Percentiles rank a stretch among this genome's conserved stretches.
phyloP scores from a whole-genome alignment of 169 alveolate genomes.

The Plasmodium gaboni region DNA sequence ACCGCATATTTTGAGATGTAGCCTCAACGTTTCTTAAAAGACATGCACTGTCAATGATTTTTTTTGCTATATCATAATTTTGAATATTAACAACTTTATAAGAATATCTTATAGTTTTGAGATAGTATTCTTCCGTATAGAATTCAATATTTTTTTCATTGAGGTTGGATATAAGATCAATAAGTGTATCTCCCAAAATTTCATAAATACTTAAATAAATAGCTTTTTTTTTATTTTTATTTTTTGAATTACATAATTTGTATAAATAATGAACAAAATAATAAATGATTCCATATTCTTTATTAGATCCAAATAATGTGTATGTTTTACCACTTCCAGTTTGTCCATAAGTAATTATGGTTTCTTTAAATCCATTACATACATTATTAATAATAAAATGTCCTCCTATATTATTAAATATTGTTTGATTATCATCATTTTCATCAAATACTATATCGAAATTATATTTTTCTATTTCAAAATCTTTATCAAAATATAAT shows the following conservation, averaged over 20 bases:
- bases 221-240: background rate
- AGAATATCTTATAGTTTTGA: constrained; percentile 42
- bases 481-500: constrained; percentile 51
- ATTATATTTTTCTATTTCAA: constrained; percentile 45
- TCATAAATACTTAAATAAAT: constrained; percentile 56
- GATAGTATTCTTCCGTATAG: constrained; percentile 41
- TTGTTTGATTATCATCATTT: constrained; percentile 35
- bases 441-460: constrained; percentile 53
- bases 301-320: constrained; percentile 50
- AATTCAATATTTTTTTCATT: constrained; percentile 29
- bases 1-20: constrained; percentile 65
- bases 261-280: constrained; percentile 39
- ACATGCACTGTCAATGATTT: constrained; percentile 52
- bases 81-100: constrained; percentile 55
- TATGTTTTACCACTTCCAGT: constrained; percentile 72
- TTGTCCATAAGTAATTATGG: constrained; percentile 56
- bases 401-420: constrained; percentile 57
- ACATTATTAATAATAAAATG: constrained; percentile 44
- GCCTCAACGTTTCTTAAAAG: constrained; percentile 66
- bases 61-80: constrained; percentile 47
- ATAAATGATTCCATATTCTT: constrained; percentile 40
- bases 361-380: constrained; percentile 58
- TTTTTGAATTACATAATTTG: constrained; percentile 3
- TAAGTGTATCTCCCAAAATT: constrained; percentile 35
- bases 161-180: constrained; percentile 37